Conservation (phyloP, 805 yeast species). For the Ogataea henricii region DNA sequence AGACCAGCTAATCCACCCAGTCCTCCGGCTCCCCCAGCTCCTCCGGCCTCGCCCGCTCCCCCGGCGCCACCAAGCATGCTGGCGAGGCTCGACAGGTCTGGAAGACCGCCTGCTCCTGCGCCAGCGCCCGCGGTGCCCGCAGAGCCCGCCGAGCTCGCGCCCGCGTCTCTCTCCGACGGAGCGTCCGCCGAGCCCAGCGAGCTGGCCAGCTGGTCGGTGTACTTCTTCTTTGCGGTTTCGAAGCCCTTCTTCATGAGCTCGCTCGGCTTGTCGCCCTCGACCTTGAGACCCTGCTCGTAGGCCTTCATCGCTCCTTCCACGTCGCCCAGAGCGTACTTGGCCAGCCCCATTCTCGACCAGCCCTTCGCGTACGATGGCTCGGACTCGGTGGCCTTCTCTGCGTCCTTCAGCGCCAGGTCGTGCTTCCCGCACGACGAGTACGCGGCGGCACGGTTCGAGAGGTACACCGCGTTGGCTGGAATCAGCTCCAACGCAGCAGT, state of each 20-base stretch:
- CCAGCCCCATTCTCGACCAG: conserved; percentile 92
- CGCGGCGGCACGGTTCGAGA: conserved; percentile 96
- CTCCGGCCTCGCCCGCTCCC: conserved; percentile 74
- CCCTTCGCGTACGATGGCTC: conserved; percentile 88
- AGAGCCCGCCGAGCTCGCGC: too few species aligned
- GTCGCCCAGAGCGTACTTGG: conserved; percentile 92
- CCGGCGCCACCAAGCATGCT: conserved; percentile 64
- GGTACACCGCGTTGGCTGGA: conserved; percentile 77
- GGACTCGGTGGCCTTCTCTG: conserved; percentile 73
- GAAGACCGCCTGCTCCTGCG: conserved; percentile 60
- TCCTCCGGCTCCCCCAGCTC: conserved; percentile 61
- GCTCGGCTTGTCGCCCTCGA: conserved; percentile 81
- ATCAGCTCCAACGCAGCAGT: conserved; percentile 74
- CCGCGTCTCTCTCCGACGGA: conserved; percentile 25
- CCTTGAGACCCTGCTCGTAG: conserved; percentile 81
- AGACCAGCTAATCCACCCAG: conserved; percentile 68
- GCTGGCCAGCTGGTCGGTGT: conserved; percentile 67
- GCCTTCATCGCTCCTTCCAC: conserved; percentile 88
- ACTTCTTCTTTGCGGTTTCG: conserved; percentile 89
- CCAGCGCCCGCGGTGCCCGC: conserved; percentile 29
- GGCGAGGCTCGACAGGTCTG: conserved; percentile 65
- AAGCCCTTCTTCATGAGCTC: conserved; percentile 92
- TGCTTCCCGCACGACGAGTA: conserved; percentile 77
- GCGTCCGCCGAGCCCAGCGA: conserved; percentile 36
- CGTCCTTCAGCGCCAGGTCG: conserved; percentile 79